phyloP scores from a whole-genome alignment of 2,329 filamentous ascomycete species.

The Clonostachys sp. region DNA sequence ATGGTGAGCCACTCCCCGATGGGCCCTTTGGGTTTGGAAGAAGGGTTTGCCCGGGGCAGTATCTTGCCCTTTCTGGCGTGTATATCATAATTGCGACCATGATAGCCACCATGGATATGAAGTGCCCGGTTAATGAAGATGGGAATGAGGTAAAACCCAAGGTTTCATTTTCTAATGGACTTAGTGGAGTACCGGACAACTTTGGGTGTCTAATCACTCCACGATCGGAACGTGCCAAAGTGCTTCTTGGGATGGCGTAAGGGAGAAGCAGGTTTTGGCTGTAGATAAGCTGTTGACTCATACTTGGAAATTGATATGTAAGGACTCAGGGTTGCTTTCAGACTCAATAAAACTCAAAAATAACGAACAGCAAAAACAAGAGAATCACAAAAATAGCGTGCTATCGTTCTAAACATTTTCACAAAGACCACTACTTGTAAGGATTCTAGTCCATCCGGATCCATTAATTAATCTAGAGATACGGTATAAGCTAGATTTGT shows the following conservation, averaged over 20 bases:
- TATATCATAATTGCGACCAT: constrained; percentile 33
- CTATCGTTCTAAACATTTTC: too few relatives aligned
- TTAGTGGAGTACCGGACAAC: constrained; percentile 16
- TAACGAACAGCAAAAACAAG: too few relatives aligned
- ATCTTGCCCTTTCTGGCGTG: constrained; percentile 39
- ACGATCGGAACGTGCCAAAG: constrained; percentile 1
- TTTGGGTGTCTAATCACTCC: constrained; percentile 15
- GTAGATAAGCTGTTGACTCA: too few relatives aligned
- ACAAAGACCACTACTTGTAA: too few relatives aligned
- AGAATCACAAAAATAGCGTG: too few relatives aligned
- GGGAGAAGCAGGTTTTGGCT: neutral
- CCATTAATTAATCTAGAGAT: too few relatives aligned
- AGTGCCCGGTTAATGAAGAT: constrained; percentile 20
- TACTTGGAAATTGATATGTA: too few relatives aligned
- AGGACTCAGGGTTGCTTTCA: too few relatives aligned
- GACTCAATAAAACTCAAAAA: too few relatives aligned
- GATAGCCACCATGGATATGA: constrained; percentile 28
- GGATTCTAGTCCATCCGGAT: too few relatives aligned
- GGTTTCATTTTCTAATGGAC: constrained; percentile 15
- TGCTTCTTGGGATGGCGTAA: neutral
- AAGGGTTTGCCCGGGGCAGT: constrained; percentile 43
- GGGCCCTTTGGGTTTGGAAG: constrained; percentile 49
- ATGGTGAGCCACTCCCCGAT: constrained; percentile 37
- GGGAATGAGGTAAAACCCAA: constrained; percentile 24
- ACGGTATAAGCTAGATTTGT: too few relatives aligned